phyloP scores from a whole-genome alignment of 1,139 yeast genomes.

The Suhomyces atakaporum region DNA sequence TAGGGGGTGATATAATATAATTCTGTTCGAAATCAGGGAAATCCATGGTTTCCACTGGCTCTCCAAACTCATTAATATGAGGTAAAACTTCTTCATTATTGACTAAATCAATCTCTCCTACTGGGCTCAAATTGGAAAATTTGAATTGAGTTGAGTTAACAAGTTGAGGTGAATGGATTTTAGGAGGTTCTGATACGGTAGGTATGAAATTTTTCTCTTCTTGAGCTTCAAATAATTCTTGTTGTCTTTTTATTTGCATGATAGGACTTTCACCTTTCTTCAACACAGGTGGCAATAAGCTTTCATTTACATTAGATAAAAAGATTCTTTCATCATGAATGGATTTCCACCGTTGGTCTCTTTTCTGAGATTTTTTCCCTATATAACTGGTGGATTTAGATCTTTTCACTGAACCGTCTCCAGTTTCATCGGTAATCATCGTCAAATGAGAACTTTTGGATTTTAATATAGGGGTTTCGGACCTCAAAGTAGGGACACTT shows the following conservation, averaged over 20 bases:
- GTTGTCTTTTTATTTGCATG: constrained; percentile 29
- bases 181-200: background rate
- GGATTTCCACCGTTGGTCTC: constrained; percentile 31
- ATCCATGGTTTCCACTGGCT: constrained; percentile 21
- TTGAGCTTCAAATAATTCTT: constrained; percentile 13
- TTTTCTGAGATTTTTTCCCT: constrained; percentile 16
- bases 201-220: constrained; percentile 1
- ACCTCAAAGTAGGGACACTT: constrained; percentile 8
- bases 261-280: constrained; percentile 38
- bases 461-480: constrained; percentile 5
- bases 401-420: constrained; percentile 17
- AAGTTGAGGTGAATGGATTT: constrained; percentile 2
- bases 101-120: constrained; percentile 15
- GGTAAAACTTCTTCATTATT: constrained; percentile 23
- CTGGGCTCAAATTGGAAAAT: constrained; percentile 14
- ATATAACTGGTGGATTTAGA: constrained; percentile 31
- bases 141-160: too few relatives aligned
- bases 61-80: constrained; percentile 27
- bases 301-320: constrained; percentile 34
- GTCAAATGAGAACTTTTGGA: constrained; percentile 13
- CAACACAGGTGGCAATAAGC: constrained; percentile 39
- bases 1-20: constrained; percentile 10
- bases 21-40: constrained; percentile 33
- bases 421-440: constrained; percentile 9
- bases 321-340: constrained; percentile 36